These are phyloP conservation scores for Acacia concinna DNA, from an alignment of 331 rosid species.

Conservation along the genomic window DNA sequence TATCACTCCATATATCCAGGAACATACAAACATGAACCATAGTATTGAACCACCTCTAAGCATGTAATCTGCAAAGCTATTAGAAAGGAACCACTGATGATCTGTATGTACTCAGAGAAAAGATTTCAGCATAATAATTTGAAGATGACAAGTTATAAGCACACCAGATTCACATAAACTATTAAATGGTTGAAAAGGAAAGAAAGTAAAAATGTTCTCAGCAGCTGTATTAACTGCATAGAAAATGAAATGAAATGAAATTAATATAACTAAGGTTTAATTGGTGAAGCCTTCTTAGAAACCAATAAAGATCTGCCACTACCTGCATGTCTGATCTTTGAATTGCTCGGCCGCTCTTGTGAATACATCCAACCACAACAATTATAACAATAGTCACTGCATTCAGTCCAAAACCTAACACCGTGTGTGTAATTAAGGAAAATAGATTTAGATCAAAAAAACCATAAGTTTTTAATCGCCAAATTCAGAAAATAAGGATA, in stretches of 20 bases:
- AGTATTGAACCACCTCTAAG: neutral
- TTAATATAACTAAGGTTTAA: neutral
- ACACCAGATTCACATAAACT: neutral
- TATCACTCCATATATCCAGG: neutral
- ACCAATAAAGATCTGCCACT: slow-evolving; percentile 9
- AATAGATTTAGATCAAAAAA: slow-evolving; percentile 23
- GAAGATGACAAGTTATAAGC: neutral
- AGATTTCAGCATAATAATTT: neutral
- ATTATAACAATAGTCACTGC: slow-evolving; percentile 55
- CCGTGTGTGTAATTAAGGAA: slow-evolving; percentile 62
- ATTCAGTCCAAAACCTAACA: slow-evolving; percentile 72
- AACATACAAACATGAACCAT: neutral
- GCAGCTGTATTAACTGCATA: neutral
- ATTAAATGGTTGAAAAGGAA: neutral
- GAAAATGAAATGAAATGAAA: neutral
- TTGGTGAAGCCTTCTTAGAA: neutral
- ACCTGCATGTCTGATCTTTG: slow-evolving; percentile 50
- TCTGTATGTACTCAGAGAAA: neutral
- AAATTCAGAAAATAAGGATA: slow-evolving; percentile 60
- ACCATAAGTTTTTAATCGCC: neutral
- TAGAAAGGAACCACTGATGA: neutral
- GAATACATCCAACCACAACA: slow-evolving; percentile 48
- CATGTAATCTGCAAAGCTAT: neutral
- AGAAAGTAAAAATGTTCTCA: neutral
- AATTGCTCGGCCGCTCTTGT: slow-evolving; percentile 33